Evolutionary conservation across 2,329 filamentous ascomycete species (phyloP).

Genomic region (Metarhizium sp.): DNA sequence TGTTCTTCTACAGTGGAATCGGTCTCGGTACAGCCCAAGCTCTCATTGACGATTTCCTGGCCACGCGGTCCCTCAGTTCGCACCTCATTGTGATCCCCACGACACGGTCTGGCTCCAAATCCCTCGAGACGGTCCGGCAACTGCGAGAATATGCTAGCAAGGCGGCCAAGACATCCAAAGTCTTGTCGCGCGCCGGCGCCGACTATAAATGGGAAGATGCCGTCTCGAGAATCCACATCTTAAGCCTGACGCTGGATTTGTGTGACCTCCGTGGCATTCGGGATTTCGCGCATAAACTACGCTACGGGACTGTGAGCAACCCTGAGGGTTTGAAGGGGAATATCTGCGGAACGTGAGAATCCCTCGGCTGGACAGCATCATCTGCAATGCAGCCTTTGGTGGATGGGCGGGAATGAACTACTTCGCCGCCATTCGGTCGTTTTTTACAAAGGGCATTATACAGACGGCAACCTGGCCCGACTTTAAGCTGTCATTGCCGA

Average conservation of each 20-base stretch:
- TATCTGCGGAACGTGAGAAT: conserved; percentile 38
- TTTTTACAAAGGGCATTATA: conserved; percentile 51
- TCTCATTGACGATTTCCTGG: conserved; percentile 82
- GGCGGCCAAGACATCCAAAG: conserved; percentile 27
- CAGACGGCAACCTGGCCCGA: conserved; percentile 66
- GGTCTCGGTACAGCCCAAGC: conserved; percentile 77
- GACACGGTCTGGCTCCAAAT: conserved; percentile 68
- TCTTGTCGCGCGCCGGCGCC: conserved; percentile 28
- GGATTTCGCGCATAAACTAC: conserved; percentile 36
- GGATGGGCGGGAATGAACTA: conserved; percentile 78
- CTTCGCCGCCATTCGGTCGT: conserved; percentile 41
- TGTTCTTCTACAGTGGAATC: conserved; percentile 56
- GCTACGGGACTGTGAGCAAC: conserved; percentile 35
- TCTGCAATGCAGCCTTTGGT: conserved; percentile 84
- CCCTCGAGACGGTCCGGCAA: conserved; percentile 56
- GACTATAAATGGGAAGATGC: conserved; percentile 26
- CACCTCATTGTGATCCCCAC: conserved; percentile 75
- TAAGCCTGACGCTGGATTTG: conserved; percentile 50
- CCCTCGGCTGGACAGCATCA: conserved; percentile 65
- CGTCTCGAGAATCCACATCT: conserved; percentile 44
- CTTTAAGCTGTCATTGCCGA: conserved; percentile 58
- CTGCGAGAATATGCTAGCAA: conserved; percentile 51
- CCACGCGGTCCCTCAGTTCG: conserved; percentile 52
- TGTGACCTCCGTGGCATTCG: conserved; percentile 47
- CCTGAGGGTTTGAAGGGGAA: conserved; percentile 27